A percentile compares a stretch with the other conserved stretches of the same genome.
Evolutionary conservation across 2,329 filamentous ascomycete species (phyloP).

Genomic region (Chaetomiaceae sp.): DNA sequence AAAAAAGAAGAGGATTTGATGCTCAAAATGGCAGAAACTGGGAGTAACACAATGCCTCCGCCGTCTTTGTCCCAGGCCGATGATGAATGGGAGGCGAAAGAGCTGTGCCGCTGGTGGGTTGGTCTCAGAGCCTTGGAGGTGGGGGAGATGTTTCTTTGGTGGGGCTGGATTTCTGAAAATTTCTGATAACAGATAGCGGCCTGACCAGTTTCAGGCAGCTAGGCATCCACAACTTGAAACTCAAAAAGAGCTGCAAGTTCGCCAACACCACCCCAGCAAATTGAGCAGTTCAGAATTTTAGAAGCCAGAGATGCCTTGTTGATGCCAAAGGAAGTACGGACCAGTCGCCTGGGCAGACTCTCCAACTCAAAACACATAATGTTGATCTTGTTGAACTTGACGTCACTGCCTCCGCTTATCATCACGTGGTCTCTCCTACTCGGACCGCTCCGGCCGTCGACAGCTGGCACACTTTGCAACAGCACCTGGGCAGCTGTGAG

Average conservation of each 20-base stretch:
- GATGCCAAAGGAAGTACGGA: too few species aligned
- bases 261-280: too few species aligned
- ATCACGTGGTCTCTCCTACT: too few species aligned
- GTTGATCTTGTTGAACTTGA: too few species aligned
- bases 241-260: not conserved
- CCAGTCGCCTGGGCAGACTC: too few species aligned
- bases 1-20: not conserved
- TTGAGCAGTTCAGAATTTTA: not conserved
- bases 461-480: too few species aligned
- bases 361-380: too few species aligned
- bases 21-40: slow-evolving; percentile 15
- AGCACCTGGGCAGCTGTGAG: too few species aligned
- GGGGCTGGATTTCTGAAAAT: slow-evolving; percentile 28
- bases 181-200: slow-evolving; percentile 29
- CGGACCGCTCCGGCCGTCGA: too few species aligned
- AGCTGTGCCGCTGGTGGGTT: slow-evolving; percentile 25
- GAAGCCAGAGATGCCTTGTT: too few species aligned
- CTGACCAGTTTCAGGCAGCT: slow-evolving; percentile 23
- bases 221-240: slow-evolving; percentile 13
- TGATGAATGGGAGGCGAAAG: slow-evolving; percentile 19
- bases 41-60: slow-evolving; percentile 10
- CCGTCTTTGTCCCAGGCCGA: slow-evolving; percentile 15
- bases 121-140: slow-evolving; percentile 17
- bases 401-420: too few species aligned
- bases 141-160: slow-evolving; percentile 25